phyloP scores from a whole-genome alignment of 257 asterid species.

The Solanum gracilifrons region DNA sequence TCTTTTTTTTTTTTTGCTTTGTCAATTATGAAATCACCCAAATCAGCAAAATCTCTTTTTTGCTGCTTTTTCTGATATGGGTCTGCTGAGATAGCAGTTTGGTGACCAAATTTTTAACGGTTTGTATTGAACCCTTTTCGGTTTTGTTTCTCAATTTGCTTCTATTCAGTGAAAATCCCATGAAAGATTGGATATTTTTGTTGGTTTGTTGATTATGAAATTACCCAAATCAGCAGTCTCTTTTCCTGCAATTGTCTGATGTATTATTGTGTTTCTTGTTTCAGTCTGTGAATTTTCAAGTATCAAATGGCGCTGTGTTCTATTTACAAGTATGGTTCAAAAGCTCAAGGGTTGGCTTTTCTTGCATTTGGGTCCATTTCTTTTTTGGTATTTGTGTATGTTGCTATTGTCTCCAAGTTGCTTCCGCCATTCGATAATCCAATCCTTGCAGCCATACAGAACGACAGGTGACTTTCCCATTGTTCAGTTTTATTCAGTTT shows the following conservation, averaged over 20 bases:
- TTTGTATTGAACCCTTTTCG: not conserved
- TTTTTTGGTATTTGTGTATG: conserved; percentile 9
- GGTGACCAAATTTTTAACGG: not conserved
- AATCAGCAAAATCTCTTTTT: not conserved
- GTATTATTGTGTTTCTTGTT: not conserved
- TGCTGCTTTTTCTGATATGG: not conserved
- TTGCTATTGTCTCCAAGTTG: conserved; percentile 10
- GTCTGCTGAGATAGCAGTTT: not conserved
- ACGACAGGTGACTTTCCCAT: conserved; percentile 4
- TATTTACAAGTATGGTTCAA: conserved; percentile 2
- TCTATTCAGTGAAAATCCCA: not conserved
- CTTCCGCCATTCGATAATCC: conserved; percentile 10
- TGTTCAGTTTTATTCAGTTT: not conserved
- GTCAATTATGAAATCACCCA: not conserved
- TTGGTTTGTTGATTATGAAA: not conserved
- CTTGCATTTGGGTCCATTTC: conserved; percentile 8
- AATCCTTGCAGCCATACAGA: conserved; percentile 12
- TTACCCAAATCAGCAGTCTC: not conserved
- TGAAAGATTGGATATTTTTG: not conserved
- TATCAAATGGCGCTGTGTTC: not conserved
- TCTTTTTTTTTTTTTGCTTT: not conserved
- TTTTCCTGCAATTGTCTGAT: not conserved
- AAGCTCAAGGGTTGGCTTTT: conserved; percentile 11
- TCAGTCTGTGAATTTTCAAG: not conserved
- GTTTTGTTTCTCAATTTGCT: not conserved